Base-by-base conservation (phyloP, 2,329 filamentous ascomycete genomes). In the Orbilia ellipsospora region DNA sequence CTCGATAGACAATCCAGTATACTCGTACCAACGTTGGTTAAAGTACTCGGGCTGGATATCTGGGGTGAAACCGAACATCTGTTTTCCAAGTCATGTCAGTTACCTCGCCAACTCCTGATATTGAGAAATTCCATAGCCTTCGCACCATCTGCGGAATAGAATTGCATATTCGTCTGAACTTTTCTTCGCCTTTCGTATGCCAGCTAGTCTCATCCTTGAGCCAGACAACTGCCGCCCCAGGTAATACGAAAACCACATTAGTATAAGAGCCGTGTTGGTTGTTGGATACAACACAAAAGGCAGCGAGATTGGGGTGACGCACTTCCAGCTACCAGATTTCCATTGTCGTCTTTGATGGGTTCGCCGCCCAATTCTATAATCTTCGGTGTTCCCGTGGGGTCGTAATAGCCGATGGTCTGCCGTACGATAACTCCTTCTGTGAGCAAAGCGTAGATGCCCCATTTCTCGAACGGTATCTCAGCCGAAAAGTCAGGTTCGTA, bases 11-110 rank as follows among this genome's bases (percentile, higher is more conserved):
- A 76, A 18, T 10, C 72, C 72, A 13, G 72, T 76, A 26, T 76
- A 76, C 31, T 76, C 72, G 65, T 76, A 76, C 72, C 72, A 76
- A n/a, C 61, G 72, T 50, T 76, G 45, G 48, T 76, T 76, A 31
- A 76, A 70, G 28, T 76, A 76, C 12, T 76, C 72, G 20, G 72
- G 72, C 54, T 76, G 55, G n/a, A 76, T 66, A 50, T 70, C 60
- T 5, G 72, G 48, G 12, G 64, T 76, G 31, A 76, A 44, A 18
- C 64, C 66, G 28, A 76, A 76, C 66, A 76, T 76, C 72, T 76
- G 15, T 65, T 18, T 60, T 23, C 15, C 20, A 48, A 10, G 13
- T 10, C 18, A 50, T 31, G 16, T 26, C 18, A 7, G 57, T 51
- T 16, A 42, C 8, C 6, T 5, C 15, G 16, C 1, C 18, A 6